Conservation (phyloP, 164 flowering plant species). For the Vitis amurensis region DNA sequence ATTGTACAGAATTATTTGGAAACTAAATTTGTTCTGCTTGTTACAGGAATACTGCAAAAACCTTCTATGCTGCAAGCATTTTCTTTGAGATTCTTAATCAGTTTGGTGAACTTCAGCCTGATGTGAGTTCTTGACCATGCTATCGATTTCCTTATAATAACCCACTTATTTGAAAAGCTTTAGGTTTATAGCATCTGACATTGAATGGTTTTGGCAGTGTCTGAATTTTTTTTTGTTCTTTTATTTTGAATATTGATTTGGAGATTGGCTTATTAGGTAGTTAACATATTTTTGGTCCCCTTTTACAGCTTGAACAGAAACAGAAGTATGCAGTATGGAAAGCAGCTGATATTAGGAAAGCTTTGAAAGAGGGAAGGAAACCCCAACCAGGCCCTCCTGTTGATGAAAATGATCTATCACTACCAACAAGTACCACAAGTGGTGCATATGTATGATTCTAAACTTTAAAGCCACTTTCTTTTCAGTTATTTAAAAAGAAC, state of each 20-base stretch:
- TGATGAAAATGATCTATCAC: constrained; percentile 64
- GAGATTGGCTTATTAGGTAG: not conserved
- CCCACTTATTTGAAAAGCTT: not conserved
- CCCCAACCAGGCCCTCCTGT: constrained; percentile 89
- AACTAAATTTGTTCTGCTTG: constrained; percentile 11
- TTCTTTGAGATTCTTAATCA: constrained; percentile 94
- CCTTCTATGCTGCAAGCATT: constrained; percentile 98
- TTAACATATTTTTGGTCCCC: not conserved
- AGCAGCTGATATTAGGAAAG: constrained; percentile 97
- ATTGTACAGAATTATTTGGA: not conserved
- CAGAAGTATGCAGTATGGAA: constrained; percentile 99
- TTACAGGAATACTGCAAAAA: constrained; percentile 89
- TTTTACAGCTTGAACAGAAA: constrained; percentile 84
- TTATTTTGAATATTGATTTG: not conserved
- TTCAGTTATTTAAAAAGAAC: not conserved
- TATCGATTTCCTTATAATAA: not conserved
- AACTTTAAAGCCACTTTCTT: not conserved
- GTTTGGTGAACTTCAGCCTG: constrained; percentile 90
- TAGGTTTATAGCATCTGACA: not conserved
- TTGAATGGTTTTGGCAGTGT: not conserved
- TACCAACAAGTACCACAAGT: constrained; percentile 37
- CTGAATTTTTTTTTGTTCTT: no score
- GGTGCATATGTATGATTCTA: constrained; percentile 53
- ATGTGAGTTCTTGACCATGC: constrained; percentile 52
- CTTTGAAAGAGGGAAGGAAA: constrained; percentile 93